phyloP scores from a whole-genome alignment of 164 flowering plant genomes.

The Umbellularia californica region DNA sequence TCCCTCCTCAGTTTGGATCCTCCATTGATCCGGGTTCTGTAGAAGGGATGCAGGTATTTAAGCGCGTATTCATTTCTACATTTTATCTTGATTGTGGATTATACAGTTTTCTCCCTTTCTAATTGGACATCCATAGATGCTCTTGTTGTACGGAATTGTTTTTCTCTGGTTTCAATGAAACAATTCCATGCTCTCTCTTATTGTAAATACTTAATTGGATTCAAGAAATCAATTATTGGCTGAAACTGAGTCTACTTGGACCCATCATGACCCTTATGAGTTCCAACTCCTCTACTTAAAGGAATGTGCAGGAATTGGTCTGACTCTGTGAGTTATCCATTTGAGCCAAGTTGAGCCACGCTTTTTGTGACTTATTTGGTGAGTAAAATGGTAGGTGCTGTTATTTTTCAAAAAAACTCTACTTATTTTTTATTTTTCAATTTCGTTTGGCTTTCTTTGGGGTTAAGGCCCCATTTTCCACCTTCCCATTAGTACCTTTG shows the following conservation, averaged over 20 bases:
- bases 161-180: neutral
- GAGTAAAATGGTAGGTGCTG: too few relatives aligned
- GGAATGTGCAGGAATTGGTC: too few relatives aligned
- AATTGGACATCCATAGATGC: neutral
- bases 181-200: neutral
- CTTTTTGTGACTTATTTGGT: too few relatives aligned
- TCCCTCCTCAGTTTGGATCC: conserved; percentile 20
- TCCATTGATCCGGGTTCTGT: conserved; percentile 12
- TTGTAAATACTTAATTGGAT: conserved; percentile 85
- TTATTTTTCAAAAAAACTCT: too few relatives aligned
- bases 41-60: conserved; percentile 23
- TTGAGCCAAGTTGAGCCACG: too few relatives aligned
- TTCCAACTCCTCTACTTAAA: neutral
- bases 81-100: neutral
- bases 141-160: too few relatives aligned
- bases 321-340: too few relatives aligned
- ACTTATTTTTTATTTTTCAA: too few relatives aligned
- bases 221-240: conserved; percentile 50
- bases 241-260: conserved; percentile 89
- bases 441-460: too few relatives aligned
- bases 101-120: neutral
- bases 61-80: too few relatives aligned
- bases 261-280: conserved; percentile 73
- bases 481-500: too few relatives aligned
- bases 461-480: too few relatives aligned